A percentile compares a stretch with the other conserved stretches of the same genome.
Conservation (phyloP, 768 basidiomycete genomes). For the Calocybe indica region DNA sequence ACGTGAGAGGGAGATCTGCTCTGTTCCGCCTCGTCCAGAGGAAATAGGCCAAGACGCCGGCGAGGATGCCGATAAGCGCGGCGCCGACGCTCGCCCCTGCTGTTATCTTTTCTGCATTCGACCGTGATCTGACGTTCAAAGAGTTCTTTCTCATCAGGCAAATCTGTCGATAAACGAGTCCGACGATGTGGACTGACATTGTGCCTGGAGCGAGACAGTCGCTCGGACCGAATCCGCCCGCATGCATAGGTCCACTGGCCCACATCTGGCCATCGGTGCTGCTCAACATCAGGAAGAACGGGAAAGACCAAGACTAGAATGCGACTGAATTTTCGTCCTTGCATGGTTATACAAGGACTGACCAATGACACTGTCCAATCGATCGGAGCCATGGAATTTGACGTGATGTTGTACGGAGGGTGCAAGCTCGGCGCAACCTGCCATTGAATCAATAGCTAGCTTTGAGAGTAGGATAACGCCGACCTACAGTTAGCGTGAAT, state of each 20-base stretch:
- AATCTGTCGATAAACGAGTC: neutral
- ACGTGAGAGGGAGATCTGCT: too few relatives aligned
- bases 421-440: slow-evolving; percentile 46
- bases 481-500: slow-evolving; percentile 39
- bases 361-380: slow-evolving; percentile 36
- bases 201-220: slow-evolving; percentile 34
- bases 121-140: slow-evolving; percentile 4
- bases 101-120: slow-evolving; percentile 10
- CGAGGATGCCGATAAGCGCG: slow-evolving; percentile 9
- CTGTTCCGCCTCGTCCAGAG: neutral
- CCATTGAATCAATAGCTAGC: neutral
- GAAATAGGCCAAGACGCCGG: slow-evolving; percentile 9
- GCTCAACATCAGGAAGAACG: slow-evolving; percentile 42
- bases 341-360: neutral
- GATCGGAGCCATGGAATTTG: slow-evolving; percentile 27
- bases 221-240: slow-evolving; percentile 31
- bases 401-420: slow-evolving; percentile 46
- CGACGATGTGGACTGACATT: slow-evolving; percentile 19
- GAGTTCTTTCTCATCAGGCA: neutral
- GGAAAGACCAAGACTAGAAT: slow-evolving; percentile 34
- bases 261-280: slow-evolving; percentile 42
- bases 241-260: slow-evolving; percentile 45
- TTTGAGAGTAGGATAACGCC: too few relatives aligned
- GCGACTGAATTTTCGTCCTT: neutral
- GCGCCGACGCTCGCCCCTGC: slow-evolving; percentile 14